Evolutionary conservation across 2,329 filamentous ascomycete genomes (phyloP).

Genomic region (Stemphylium lycopersici): DNA sequence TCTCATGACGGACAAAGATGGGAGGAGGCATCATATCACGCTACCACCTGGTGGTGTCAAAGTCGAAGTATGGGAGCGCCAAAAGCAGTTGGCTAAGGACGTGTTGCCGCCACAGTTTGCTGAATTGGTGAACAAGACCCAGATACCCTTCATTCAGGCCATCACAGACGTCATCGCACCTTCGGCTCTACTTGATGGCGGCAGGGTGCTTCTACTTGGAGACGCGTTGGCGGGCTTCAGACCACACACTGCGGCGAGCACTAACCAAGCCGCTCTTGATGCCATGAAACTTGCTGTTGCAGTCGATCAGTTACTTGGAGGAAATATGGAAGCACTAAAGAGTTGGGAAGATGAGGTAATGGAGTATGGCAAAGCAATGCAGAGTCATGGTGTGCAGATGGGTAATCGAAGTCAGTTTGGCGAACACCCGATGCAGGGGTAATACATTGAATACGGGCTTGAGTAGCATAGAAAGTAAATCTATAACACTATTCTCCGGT

Average conservation of each 20-base stretch:
- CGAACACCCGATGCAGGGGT: conserved; percentile 12
- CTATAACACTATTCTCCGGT: neutral
- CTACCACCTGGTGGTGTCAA: conserved; percentile 50
- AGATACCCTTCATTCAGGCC: conserved; percentile 53
- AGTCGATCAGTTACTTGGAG: conserved; percentile 43
- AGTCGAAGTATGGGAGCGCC: conserved; percentile 45
- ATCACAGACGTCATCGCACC: conserved; percentile 51
- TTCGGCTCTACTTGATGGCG: conserved; percentile 44
- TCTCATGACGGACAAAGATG: conserved; percentile 53
- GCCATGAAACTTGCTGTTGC: conserved; percentile 40
- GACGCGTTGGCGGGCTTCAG: conserved; percentile 54
- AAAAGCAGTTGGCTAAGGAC: conserved; percentile 37
- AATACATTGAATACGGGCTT: neutral
- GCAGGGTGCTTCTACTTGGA: conserved; percentile 53
- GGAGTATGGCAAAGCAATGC: conserved; percentile 18
- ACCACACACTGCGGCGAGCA: conserved; percentile 53
- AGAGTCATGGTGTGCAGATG: conserved; percentile 20
- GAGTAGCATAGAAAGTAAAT: neutral
- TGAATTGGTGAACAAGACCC: conserved; percentile 48
- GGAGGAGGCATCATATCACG: conserved; percentile 49
- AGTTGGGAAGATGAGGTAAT: conserved; percentile 41
- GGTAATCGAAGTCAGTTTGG: conserved; percentile 24
- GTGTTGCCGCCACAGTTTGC: conserved; percentile 48
- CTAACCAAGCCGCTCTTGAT: conserved; percentile 55
- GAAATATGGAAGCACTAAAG: conserved; percentile 28